These are phyloP conservation scores for Fusarium azukiicola DNA, from an alignment of 2,329 filamentous ascomycete species.

Conservation along the genomic window DNA sequence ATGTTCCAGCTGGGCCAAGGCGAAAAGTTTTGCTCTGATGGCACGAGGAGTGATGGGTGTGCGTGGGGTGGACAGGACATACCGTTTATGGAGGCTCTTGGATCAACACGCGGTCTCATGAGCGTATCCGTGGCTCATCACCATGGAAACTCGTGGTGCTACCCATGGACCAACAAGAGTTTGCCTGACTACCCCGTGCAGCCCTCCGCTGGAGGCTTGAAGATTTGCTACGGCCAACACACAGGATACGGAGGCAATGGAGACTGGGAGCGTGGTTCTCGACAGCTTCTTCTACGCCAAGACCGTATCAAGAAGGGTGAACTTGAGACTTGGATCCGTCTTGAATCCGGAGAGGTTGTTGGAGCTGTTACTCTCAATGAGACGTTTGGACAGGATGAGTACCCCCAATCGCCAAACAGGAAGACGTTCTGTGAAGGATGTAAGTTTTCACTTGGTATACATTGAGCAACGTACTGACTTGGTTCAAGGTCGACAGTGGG, in stretches of 20 bases:
- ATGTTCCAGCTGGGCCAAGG: conserved; percentile 65
- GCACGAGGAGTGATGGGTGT: conserved; percentile 62
- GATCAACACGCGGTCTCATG: conserved; percentile 70
- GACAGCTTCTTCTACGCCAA: conserved; percentile 52
- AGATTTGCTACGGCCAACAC: conserved; percentile 78
- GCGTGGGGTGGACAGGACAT: conserved; percentile 70
- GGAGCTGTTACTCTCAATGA: conserved; percentile 73
- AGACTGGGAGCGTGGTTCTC: conserved; percentile 76
- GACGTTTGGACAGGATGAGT: conserved; percentile 76
- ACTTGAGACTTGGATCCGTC: conserved; percentile 77
- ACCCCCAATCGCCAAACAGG: conserved; percentile 63
- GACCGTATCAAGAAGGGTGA: conserved; percentile 66
- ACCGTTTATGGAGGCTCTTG: conserved; percentile 78
- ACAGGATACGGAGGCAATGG: conserved; percentile 84
- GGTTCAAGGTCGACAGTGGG: conserved; percentile 10
- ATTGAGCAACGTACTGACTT: not conserved
- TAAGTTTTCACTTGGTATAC: not conserved
- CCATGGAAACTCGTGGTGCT: conserved; percentile 77
- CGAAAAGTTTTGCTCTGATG: conserved; percentile 67
- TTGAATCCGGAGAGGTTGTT: conserved; percentile 73
- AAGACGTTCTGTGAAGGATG: conserved; percentile 41
- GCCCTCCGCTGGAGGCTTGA: conserved; percentile 54
- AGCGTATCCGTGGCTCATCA: conserved; percentile 80
- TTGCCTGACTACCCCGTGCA: conserved; percentile 23
- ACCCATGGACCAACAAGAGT: conserved; percentile 55